Percentiles rank a stretch among this genome's conserved stretches.
phyloP scores from a whole-genome alignment of 305 asterid genomes.

The Andrographis paniculata region DNA sequence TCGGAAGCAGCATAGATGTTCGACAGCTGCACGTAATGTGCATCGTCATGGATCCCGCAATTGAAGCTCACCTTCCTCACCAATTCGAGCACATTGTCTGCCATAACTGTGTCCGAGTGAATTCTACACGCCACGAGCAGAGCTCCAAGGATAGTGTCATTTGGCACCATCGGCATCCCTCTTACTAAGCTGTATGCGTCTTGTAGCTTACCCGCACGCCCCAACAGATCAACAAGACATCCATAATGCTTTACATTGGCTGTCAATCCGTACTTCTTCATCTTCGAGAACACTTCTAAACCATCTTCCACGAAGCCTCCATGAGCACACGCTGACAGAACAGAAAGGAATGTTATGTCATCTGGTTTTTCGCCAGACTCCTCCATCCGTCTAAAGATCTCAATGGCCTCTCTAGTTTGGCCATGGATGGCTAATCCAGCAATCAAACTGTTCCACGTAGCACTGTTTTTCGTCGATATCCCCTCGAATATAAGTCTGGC shows the following conservation, averaged over 20 bases:
- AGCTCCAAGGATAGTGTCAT: constrained; percentile 55
- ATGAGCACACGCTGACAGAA: constrained; percentile 74
- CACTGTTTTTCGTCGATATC: constrained; percentile 21
- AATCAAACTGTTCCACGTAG: constrained; percentile 68
- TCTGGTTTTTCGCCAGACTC: constrained; percentile 36
- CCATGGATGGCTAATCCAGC: constrained; percentile 63
- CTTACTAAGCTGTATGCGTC: constrained; percentile 52
- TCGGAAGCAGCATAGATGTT: constrained; percentile 69
- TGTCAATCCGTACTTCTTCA: constrained; percentile 43
- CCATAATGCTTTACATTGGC: constrained; percentile 70
- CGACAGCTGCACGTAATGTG: constrained; percentile 44
- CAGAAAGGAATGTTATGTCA: constrained; percentile 50
- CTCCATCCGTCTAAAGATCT: constrained; percentile 44
- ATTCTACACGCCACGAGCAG: constrained; percentile 65
- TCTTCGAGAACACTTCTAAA: constrained; percentile 44
- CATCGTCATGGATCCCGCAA: constrained; percentile 20
- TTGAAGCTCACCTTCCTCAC: constrained; percentile 22
- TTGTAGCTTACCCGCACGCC: constrained; percentile 61
- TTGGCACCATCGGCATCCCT: constrained; percentile 58
- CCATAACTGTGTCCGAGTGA: constrained; percentile 39
- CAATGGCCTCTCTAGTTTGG: constrained; percentile 45
- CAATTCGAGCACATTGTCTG: constrained; percentile 37
- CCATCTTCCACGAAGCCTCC: constrained; percentile 76
- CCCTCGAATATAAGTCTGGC: constrained; percentile 52
- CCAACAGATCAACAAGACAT: constrained; percentile 68